Evolutionary conservation across 2,329 filamentous ascomycete species (phyloP), one percentile per base, ranked within the genome.

Genomic region (Microsporum audouinii): DNA sequence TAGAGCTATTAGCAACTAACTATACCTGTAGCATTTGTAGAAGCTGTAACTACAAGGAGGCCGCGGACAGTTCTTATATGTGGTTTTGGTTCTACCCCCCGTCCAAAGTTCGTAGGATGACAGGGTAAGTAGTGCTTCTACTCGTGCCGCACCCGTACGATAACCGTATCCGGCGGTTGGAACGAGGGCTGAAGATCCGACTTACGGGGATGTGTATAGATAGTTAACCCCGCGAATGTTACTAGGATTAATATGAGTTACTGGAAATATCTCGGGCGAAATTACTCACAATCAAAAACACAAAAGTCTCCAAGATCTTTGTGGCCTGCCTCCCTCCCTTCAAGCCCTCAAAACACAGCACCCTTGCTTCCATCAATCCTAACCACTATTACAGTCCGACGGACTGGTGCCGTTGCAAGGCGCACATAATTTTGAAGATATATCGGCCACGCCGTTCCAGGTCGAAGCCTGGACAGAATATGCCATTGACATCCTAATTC

Each of bases 381-480:
- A 29, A 29, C 43, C 23, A 14, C 14, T 29, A 47, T 47, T 47
- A 41, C 39, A 41, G 39, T 41, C 39, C 14, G 39, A 41, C 14
- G 39, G 39, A 41, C 39, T 41, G 39, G 39, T 41, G 39, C 39
- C 39, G n/a, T n/a, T 7, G n/a, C 39, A 43, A 4, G 39, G 1
- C 39, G 43, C 6, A 47, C 23, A 47, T 29, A 29, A 3, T 27
- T 49, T 41, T 29, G 41, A 47, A 7, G 55, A 45, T 47, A 56
- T 53, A 58, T 31, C 29, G 31, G 61, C 51, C 23, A 76, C 73
- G 3, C 75, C 75, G 3, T 78, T 78, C 61, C 72, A 76, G 62
- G 70, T 65, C 2, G 77, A 78, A 63, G 74, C 75, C 3, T 79
- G 76, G 76, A 68, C 68, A 17, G 76, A 79, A 61, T 78, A 77